Evolutionary conservation across 768 basidiomycete genomes (phyloP).

Genomic region (Rhodotorula babjevae): DNA sequence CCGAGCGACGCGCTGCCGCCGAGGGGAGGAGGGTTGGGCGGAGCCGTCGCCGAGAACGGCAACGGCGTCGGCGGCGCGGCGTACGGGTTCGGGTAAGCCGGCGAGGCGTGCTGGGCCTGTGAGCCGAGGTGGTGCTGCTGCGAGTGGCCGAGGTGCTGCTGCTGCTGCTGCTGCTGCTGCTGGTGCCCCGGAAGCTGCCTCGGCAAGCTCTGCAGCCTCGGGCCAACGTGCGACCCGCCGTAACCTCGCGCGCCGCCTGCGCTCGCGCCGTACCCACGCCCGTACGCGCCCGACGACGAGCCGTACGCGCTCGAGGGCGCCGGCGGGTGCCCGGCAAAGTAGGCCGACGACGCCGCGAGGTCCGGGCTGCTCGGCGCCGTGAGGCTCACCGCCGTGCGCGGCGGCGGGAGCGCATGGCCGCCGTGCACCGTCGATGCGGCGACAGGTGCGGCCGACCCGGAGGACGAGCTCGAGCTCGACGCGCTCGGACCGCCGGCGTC

Average conservation of each 20-base stretch:
- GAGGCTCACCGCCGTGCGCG: slow-evolving; percentile 9
- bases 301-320: neutral
- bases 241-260: too few species aligned
- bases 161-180: too few species aligned
- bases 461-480: too few species aligned
- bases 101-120: neutral
- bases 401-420: neutral
- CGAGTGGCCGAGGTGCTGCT: too few species aligned
- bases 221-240: neutral
- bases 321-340: slow-evolving; percentile 16
- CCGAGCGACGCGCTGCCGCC: too few species aligned
- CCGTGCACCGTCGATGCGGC: too few species aligned
- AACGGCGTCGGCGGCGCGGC: neutral
- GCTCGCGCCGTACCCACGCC: neutral
- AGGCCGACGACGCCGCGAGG: slow-evolving; percentile 13
- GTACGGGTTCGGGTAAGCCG: slow-evolving; percentile 21
- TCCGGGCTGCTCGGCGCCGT: slow-evolving; percentile 34
- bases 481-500: slow-evolving; percentile 21
- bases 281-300: slow-evolving; percentile 5
- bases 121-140: too few species aligned
- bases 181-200: slow-evolving; percentile 8
- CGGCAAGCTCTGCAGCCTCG: slow-evolving; percentile 1
- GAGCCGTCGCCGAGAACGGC: neutral
- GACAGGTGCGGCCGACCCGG: too few species aligned
- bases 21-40: neutral